A percentile compares a stretch with the other conserved stretches of the same genome.
Evolutionary conservation across 2,329 filamentous ascomycete genomes (phyloP).

Genomic region (Fonsecaea pedrosoi): DNA sequence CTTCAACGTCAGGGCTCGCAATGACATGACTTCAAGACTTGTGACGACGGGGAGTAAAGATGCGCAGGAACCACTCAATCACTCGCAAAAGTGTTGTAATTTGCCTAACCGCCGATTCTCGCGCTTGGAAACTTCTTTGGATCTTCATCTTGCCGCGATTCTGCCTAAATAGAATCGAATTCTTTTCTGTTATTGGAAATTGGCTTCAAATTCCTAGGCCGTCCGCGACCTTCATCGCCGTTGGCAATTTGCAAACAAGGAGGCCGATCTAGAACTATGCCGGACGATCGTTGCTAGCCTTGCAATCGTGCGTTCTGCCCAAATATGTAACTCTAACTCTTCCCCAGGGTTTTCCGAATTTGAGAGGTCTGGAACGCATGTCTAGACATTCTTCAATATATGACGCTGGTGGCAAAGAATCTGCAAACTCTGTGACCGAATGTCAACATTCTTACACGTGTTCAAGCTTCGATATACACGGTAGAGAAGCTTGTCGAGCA

Average conservation of each 20-base stretch:
- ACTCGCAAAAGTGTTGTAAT: neutral
- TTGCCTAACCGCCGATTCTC: neutral
- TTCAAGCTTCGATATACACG: neutral
- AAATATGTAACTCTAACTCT: neutral
- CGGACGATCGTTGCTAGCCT: neutral
- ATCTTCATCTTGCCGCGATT: neutral
- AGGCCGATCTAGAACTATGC: neutral
- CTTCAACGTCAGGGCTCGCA: slow-evolving; percentile 15
- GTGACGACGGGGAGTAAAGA: no score
- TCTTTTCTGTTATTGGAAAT: neutral
- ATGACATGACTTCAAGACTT: neutral
- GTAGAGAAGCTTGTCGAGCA: neutral
- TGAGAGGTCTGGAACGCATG: neutral
- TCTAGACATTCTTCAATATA: neutral
- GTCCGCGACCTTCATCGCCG: neutral
- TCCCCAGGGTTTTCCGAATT: neutral
- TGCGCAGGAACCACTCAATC: neutral
- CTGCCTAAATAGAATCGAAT: neutral
- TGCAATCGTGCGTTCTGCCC: neutral
- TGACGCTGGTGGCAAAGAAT: neutral
- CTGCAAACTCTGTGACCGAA: neutral
- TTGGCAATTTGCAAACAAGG: neutral
- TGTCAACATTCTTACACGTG: neutral
- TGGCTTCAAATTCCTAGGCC: neutral
- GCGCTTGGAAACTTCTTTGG: neutral